Evolutionary conservation across 805 yeast species (phyloP).

Genomic region (Candida pini): DNA sequence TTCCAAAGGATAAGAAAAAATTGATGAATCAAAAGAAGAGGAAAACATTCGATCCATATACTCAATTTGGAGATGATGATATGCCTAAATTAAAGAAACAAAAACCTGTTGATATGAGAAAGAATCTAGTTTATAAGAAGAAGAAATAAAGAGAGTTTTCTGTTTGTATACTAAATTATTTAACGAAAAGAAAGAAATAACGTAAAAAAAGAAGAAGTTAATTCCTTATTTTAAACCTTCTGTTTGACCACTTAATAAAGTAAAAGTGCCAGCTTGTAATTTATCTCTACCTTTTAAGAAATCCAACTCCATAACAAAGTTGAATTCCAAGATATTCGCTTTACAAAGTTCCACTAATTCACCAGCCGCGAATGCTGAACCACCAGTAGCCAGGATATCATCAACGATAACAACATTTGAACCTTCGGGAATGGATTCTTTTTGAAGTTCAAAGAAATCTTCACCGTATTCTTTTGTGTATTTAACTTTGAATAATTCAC

Average conservation of each 20-base stretch:
- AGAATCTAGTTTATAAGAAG: conserved; percentile 25
- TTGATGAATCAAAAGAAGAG: conserved; percentile 15
- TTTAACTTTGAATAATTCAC: conserved; percentile 63
- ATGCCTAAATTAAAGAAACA: conserved; percentile 23
- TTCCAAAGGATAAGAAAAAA: conserved; percentile 12
- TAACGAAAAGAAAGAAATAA: background rate
- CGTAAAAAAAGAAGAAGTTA: background rate
- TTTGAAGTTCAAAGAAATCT: conserved; percentile 86
- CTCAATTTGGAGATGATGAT: conserved; percentile 25
- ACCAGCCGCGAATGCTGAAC: conserved; percentile 93
- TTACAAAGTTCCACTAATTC: conserved; percentile 63
- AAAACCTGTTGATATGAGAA: conserved; percentile 22
- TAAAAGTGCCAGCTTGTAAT: conserved; percentile 81
- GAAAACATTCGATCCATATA: conserved; percentile 57
- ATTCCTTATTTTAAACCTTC: conserved; percentile 34
- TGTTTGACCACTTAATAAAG: conserved; percentile 78
- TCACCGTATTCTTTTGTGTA: conserved; percentile 90
- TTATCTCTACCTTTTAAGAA: conserved; percentile 91
- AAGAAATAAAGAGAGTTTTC: conserved; percentile 11
- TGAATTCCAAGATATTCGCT: conserved; percentile 71
- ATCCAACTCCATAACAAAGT: conserved; percentile 90
- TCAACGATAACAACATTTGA: conserved; percentile 84
- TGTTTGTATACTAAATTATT: too few relatives aligned
- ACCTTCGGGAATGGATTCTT: conserved; percentile 71
- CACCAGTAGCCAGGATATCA: conserved; percentile 98